Conservation (phyloP, 108 stramenopile genomes). For the Pseudonitzschia multiseries region DNA sequence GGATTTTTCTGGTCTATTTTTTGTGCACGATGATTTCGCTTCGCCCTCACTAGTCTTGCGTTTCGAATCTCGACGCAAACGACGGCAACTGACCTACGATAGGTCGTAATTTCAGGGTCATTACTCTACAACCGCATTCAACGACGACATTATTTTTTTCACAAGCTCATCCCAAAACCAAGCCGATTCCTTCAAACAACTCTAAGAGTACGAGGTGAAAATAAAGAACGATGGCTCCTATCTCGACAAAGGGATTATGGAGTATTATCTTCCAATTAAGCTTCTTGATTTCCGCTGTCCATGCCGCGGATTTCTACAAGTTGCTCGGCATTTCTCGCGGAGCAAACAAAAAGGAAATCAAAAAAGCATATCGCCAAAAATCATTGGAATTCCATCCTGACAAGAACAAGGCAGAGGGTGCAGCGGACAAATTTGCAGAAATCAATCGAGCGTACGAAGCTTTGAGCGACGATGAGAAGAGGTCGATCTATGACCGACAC, state of each 20-base stretch:
- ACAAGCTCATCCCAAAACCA: neutral
- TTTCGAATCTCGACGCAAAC: no score
- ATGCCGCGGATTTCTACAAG: conserved; percentile 68
- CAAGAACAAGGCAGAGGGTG: conserved; percentile 92
- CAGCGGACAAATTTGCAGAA: conserved; percentile 91
- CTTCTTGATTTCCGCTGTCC: conserved; percentile 24
- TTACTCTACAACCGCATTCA: no score
- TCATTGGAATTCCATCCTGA: conserved; percentile 92
- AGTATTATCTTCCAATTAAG: conserved; percentile 22
- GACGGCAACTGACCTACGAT: no score
- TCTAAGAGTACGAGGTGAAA: neutral
- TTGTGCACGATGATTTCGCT: no score
- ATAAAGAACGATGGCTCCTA: neutral
- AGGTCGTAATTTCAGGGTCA: no score
- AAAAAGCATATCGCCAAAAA: conserved; percentile 94
- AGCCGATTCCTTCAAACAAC: neutral
- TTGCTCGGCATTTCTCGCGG: conserved; percentile 68
- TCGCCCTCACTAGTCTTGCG: no score
- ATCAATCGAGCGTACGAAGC: conserved; percentile 97
- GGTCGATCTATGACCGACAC: conserved; percentile 91
- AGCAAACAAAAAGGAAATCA: conserved; percentile 84
- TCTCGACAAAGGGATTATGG: neutral
- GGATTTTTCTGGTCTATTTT: no score
- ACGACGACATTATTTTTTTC: no score
- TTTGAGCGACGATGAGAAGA: conserved; percentile 92